Evolutionary conservation across 208 protist species (phyloP), one percentile per base, ranked within the genome.

Genomic region (Crithidia bombi): DNA sequence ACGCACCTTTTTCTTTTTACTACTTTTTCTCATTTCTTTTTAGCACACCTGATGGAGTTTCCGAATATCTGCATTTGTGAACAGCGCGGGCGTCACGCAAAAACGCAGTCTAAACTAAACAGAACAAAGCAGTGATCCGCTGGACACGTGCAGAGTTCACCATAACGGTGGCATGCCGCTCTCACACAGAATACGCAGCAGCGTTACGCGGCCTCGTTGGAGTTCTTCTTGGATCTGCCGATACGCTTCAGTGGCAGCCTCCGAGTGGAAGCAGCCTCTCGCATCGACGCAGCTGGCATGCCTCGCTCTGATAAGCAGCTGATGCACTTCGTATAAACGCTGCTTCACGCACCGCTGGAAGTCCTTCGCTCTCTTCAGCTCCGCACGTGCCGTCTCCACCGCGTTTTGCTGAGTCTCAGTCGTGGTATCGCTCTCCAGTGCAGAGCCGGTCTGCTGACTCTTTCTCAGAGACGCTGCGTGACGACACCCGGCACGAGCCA

Each of bases 111-210:
- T n/a, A n/a, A n/a, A n/a, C n/a, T n/a, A n/a, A n/a, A n/a, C n/a
- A n/a, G n/a, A n/a, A n/a, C n/a, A n/a, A n/a, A n/a, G n/a, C n/a
- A n/a, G n/a, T n/a, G n/a, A n/a, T 41, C 14, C 38, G 19, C 12
- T 38, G 32, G 38, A 49, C 5, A 33, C 11, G 39, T 25, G 17
- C 15, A n/a, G 17, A 28, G 5, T 26, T 62, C 28, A 52, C 21
- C 43, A 32, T 25, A 54, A 11, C 30, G 61, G 26, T 21, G 25
- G 14, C 33, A 9, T 3, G 3, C 30, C 21, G n/a, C 50, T 33
- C 14, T 65, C 44, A 38, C 70, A 75, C 1, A 73, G 36, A 47
- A 66, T 46, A 14, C 51, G 58, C 35, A 78, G 51, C 35, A 78
- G 46, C 17, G 55, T 75, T 1, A 69, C 55, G 10, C 46, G 56